phyloP scores from a whole-genome alignment of 805 yeast species.

The Teunomyces funiuensis region DNA sequence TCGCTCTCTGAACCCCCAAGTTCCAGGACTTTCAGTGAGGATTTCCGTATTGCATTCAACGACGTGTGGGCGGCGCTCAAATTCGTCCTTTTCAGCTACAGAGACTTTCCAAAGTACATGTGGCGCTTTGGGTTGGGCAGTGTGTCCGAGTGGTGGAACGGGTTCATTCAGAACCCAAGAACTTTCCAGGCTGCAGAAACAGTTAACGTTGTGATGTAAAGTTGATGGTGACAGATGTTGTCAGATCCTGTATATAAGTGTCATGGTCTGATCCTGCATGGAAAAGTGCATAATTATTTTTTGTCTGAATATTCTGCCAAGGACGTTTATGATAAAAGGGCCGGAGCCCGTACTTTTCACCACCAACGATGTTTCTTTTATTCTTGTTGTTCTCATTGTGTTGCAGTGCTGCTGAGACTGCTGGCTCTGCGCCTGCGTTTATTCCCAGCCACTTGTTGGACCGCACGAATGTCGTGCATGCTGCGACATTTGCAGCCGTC shows the following conservation, averaged over 20 bases:
- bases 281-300: too few relatives aligned
- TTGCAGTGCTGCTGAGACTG: too few relatives aligned
- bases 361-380: background rate
- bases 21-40: conserved; percentile 29
- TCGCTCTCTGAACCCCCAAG: background rate
- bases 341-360: too few relatives aligned
- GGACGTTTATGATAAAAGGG: too few relatives aligned
- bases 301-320: too few relatives aligned
- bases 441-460: background rate
- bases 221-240: too few relatives aligned
- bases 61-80: conserved; percentile 59
- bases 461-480: background rate
- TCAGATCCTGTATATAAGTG: too few relatives aligned
- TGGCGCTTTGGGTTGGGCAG: conserved; percentile 51
- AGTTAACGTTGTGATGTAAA: background rate
- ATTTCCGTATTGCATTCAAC: conserved; percentile 49
- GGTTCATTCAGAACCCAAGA: conserved; percentile 60
- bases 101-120: conserved; percentile 64
- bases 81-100: conserved; percentile 67
- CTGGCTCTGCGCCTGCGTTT: background rate
- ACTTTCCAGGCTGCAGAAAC: conserved; percentile 2
- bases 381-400: background rate
- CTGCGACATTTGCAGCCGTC: background rate
- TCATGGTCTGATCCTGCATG: too few relatives aligned
- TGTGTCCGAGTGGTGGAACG: conserved; percentile 64